Evolutionary conservation across 179 eudicot genomes (phyloP).

Genomic region (Spinacia oleracea): DNA sequence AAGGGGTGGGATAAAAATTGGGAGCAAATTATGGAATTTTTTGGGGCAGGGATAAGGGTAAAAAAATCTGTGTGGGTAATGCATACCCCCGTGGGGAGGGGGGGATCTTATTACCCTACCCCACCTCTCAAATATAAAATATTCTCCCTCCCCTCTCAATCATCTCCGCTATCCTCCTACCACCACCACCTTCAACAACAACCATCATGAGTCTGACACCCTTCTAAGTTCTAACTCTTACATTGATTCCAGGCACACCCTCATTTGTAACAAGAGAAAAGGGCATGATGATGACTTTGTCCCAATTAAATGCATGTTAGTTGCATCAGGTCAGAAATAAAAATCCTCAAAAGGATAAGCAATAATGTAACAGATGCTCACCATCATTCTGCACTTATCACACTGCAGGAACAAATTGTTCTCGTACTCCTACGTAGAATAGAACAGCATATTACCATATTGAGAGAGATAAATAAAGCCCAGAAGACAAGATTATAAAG

Average conservation of each 20-base stretch:
- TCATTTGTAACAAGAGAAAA: not conserved
- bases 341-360: not conserved
- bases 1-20: no score
- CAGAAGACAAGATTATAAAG: no score
- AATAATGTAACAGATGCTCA: slow-evolving; percentile 36
- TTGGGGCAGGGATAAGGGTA: not conserved
- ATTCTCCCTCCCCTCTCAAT: not conserved
- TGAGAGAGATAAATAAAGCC: not conserved
- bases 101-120: not conserved
- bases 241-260: not conserved
- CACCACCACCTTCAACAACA: not conserved
- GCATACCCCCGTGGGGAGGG: not conserved
- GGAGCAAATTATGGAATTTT: no score
- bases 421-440: slow-evolving; percentile 72
- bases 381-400: slow-evolving; percentile 99
- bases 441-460: slow-evolving; percentile 18
- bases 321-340: not conserved
- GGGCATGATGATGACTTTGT: not conserved
- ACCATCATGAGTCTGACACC: not conserved
- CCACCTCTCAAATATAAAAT: not conserved
- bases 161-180: not conserved
- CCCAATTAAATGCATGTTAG: slow-evolving; percentile 11
- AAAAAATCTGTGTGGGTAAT: not conserved
- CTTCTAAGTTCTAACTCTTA: not conserved
- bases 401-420: slow-evolving; percentile 96